These are phyloP conservation scores for Turnera subulata DNA, from an alignment of 345 rosid genomes.

Conservation along the genomic window DNA sequence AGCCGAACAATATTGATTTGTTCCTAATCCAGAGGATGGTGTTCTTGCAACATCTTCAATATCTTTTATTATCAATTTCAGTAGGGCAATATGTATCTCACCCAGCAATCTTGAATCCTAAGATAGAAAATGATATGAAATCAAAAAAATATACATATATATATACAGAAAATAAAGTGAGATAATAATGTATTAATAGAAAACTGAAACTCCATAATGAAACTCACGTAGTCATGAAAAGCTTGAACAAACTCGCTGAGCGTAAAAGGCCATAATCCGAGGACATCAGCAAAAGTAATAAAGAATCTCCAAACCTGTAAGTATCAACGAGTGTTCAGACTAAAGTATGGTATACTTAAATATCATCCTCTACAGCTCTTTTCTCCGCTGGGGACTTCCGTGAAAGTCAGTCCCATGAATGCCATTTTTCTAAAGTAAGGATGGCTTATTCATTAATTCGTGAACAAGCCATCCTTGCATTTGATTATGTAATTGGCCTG, in stretches of 20 bases:
- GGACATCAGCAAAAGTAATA: conserved; percentile 82
- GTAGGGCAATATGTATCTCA: conserved; percentile 83
- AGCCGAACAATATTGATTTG: conserved; percentile 66
- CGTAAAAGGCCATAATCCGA: conserved; percentile 98
- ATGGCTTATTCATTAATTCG: too few relatives aligned
- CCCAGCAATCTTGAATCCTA: conserved; percentile 98
- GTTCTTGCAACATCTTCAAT: conserved; percentile 94
- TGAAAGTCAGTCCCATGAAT: too few relatives aligned
- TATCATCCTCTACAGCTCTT: too few relatives aligned
- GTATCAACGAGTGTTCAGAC: conserved; percentile 14
- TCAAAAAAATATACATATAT: conserved; percentile 12
- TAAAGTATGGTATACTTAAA: conserved; percentile 9
- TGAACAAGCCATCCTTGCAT: too few relatives aligned
- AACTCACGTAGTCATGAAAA: conserved; percentile 89
- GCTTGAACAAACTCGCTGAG: conserved; percentile 96
- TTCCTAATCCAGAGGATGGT: conserved; percentile 75
- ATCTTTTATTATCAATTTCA: conserved; percentile 74
- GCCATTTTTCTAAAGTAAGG: too few relatives aligned
- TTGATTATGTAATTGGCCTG: too few relatives aligned
- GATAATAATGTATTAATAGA: too few relatives aligned
- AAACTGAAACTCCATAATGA: conserved; percentile 4
- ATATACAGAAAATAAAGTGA: conserved; percentile 5
- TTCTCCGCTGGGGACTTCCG: too few relatives aligned
- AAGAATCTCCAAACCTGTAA: conserved; percentile 96
- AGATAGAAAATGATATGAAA: conserved; percentile 19